Evolutionary conservation across 108 stramenopile genomes (phyloP).

Genomic region (Chaetoceros tenuissimus): DNA sequence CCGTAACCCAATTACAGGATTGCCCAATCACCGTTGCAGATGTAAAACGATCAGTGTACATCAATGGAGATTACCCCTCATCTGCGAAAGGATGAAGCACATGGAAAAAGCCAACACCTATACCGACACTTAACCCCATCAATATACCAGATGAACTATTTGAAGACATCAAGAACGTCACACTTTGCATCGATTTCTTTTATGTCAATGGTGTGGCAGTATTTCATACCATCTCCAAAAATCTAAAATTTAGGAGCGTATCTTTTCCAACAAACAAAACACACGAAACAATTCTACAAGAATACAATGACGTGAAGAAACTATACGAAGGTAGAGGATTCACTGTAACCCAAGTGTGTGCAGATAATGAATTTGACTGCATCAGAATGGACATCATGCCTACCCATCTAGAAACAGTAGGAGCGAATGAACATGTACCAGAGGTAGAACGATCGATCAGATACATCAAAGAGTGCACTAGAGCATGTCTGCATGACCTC

Average conservation of each 20-base stretch:
- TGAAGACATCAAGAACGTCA: conserved; percentile 8
- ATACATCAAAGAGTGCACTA: conserved; percentile 30
- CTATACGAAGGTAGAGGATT: conserved; percentile 8
- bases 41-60: conserved; percentile 15
- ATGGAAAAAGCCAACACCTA: not conserved
- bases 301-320: not conserved
- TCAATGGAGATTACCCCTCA: conserved; percentile 13
- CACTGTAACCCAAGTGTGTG: not conserved
- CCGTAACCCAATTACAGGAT: too few relatives aligned
- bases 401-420: not conserved
- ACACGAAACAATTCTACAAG: conserved; percentile 3
- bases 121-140: not conserved
- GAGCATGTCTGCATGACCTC: conserved; percentile 14
- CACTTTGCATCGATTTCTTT: conserved; percentile 21
- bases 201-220: conserved; percentile 12
- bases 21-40: conserved; percentile 26
- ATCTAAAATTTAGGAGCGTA: conserved; percentile 7
- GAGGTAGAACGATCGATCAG: conserved; percentile 22
- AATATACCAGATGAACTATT: conserved; percentile 2
- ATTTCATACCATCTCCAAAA: conserved; percentile 4
- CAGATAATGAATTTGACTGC: conserved; percentile 14
- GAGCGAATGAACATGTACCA: conserved; percentile 25
- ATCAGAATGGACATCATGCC: not conserved
- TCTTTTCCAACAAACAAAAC: conserved; percentile 10
- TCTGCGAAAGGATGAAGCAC: not conserved